Evolutionary conservation across 164 flowering plant genomes (phyloP).

Genomic region (Protea cynaroides): DNA sequence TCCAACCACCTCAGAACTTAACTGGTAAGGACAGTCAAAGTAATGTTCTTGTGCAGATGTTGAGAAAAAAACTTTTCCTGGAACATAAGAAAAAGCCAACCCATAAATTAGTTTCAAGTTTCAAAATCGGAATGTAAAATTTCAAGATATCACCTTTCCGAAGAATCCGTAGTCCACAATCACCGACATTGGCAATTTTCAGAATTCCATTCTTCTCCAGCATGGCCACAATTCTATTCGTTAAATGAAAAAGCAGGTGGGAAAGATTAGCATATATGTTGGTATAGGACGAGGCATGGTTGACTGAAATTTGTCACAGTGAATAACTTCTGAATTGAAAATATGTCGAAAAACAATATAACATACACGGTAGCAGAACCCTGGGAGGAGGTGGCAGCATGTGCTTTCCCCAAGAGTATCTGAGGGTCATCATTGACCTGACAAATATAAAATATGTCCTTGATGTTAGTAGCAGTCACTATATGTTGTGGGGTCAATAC

Average conservation of each 20-base stretch:
- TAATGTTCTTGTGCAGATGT: conserved; percentile 90
- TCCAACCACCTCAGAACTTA: conserved; percentile 72
- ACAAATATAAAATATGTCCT: conserved; percentile 9
- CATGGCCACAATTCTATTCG: conserved; percentile 74
- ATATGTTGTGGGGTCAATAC: no score
- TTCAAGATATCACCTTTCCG: conserved; percentile 45
- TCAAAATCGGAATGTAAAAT: no score
- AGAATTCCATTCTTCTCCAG: conserved; percentile 65
- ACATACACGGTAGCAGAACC: conserved; percentile 97
- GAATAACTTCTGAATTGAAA: background rate
- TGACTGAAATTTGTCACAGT: background rate
- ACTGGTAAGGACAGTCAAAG: conserved; percentile 93
- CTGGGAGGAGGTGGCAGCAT: conserved; percentile 69
- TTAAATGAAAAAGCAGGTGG: background rate
- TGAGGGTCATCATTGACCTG: conserved; percentile 76
- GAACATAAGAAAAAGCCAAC: conserved; percentile 4
- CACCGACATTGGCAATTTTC: conserved; percentile 88
- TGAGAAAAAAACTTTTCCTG: conserved; percentile 60
- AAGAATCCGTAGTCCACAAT: conserved; percentile 70
- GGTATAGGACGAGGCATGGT: background rate
- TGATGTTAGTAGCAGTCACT: conserved; percentile 3
- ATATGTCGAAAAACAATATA: background rate
- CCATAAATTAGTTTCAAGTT: background rate
- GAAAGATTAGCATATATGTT: background rate
- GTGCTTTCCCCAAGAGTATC: conserved; percentile 68